Evolutionary conservation across 345 rosid species (phyloP), one percentile per base, ranked within the genome.

Genomic region (Linum lewisii): DNA sequence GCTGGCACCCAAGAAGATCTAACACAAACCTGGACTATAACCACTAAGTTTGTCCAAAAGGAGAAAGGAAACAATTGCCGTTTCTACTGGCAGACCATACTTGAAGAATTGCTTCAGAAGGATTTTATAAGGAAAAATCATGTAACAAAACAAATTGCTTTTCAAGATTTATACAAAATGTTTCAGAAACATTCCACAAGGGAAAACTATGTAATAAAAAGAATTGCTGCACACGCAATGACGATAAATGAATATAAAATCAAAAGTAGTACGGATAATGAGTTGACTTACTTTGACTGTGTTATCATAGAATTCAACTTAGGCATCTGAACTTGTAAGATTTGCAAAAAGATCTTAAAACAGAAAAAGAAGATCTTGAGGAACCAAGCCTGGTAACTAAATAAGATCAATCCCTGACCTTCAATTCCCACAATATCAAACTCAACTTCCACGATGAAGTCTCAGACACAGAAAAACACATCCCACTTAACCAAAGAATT

Each of bases 211-310:
- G 36, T 24, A 34, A 14, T 9, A 34, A 52, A 15, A 54, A 26
- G 15, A 42, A 11, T 16, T 42, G 47, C 47, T 42, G 9, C 47
- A 42, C 15, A 42, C 18, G 47, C 47, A 42, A 6, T 42, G 15
- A 6, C 47, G 13, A 42, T 6, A 50, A 21, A 34, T 23, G 21
- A 24, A 16, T 32, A 52, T 34, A 57, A 21, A n/a, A 29, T 58
- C 5, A 54, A 63, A 34, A 61, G 26, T 44, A 66, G 24, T 51
- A 59, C 34, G 34, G 34, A 65, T n/a, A n/a, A n/a, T 37, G 32
- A 57, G 61, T 37, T 58, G 54, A 76, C 81, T 81, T 72, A 78
- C 83, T 65, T 67, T 66, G 63, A 54, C 54, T 19, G 60, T 37
- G 68, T 73, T 68, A 72, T 58, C 24, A 69, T 45, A 56, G 51